Base-by-base conservation (phyloP, 176 grass and related monocot genomes). In the Zoysia japonica region DNA sequence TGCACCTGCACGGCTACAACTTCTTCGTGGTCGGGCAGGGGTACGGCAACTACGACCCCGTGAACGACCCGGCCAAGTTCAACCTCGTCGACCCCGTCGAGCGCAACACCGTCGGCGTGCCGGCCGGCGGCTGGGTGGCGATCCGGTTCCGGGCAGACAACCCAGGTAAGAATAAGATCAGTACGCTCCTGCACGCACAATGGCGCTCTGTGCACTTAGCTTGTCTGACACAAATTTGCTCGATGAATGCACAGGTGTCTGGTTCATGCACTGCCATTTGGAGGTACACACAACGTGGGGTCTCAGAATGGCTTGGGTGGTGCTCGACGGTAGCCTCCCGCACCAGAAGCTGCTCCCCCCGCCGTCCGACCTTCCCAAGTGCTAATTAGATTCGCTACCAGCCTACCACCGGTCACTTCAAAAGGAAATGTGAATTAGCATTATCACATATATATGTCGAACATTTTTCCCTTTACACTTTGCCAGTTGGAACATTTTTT, bases 1-100 rank as follows among this genome's bases (percentile, higher is more conserved):
- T 96, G 43, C 93, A 96, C 67, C 83, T 96, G n/a, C 93, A 96
- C 41, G 93, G 93, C 44, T 92, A 68, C 87, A 96, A 96, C 72
- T 96, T 88, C 88, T 96, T 88, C 75, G 93, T 93, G 0, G 57
- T 96, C n/a, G 90, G 90, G 1, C 82, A 63, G 61, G 93, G 93
- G 1, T 88, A 88, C 37, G 93, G 88, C 59, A 96, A 93, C 64
- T 93, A 90, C 40, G 84, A 96, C 51, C 55, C 82, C 0, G 15
- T 19, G 2, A 92, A 86, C 13, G 87, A 90, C 63, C 90, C 90
- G 0, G 11, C 87, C 47, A 74, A 74, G 69, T 97, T 89, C 88
- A 93, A 97, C 84, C 88, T 97, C 72, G 74, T 89, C 60, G 90
- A 97, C 76, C 93, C 90, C 41, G 88, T 97, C 75, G 90, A 97